Evolutionary conservation across 2,329 filamentous ascomycete genomes (phyloP), one percentile per base, ranked within the genome.

Genomic region (Penicillium rolfsii): DNA sequence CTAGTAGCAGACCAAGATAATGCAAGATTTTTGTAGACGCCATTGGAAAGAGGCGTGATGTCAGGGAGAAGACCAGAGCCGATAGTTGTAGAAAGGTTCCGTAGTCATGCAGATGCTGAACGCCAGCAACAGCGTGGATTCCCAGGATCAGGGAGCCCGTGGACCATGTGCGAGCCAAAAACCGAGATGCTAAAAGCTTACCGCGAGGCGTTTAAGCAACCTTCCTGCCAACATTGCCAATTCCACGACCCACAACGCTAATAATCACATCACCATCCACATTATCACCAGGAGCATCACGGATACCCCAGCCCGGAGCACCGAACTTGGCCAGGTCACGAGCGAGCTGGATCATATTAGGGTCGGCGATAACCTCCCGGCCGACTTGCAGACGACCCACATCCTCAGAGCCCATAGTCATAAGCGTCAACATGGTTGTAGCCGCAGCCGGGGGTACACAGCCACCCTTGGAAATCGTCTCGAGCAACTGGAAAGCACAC

Each of bases 401-500:
- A 76, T 99, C 95, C 74, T 98, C 95, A 0, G 90, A 91, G 0
- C 95, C 95, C 95, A 99, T 98, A 36, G 93, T 92, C 95, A 99
- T 99, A 64, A 99, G 82, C 19, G 89, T 91, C 56, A 99, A 77
- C 65, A 97, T 84, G 0, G 89, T 94, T 3, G 86, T 82, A 5
- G 89, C 88, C 2, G 91, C 90, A 3, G 89, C 84, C 14, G 82
- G 83, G 56, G 88, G 89, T 3, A 91, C 90, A 74, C 92, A 97
- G 1, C 95, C 95, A 11, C 93, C 94, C 68, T 89, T 85, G 55
- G 86, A 86, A 63, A 98, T 89, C 24, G 87, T 85, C 77, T 98
- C 93, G 12, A 99, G 81, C 54, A 99, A 80, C 76, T 97, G 93
- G 74, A 91, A 92, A 16, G 95, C 95, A 75, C 92, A 96, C 71